phyloP scores from a whole-genome alignment of 169 alveolate species.

The Plasmodium knowlesi region DNA sequence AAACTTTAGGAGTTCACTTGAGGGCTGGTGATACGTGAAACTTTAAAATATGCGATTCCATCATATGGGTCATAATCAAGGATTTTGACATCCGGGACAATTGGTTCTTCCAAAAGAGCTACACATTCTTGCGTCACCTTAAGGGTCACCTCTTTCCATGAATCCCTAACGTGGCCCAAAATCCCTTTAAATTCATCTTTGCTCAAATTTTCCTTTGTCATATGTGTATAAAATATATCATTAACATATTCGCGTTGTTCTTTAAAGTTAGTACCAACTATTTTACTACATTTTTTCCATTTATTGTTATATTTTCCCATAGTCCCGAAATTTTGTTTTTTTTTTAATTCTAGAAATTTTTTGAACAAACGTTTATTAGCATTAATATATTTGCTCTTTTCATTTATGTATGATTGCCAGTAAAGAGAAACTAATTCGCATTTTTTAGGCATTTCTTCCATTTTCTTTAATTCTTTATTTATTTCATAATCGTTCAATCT shows the following conservation, averaged over 20 bases:
- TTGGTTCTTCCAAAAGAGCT: background rate
- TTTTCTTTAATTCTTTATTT: background rate
- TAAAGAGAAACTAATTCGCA: background rate
- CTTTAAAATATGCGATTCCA: too few species aligned
- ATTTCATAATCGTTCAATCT: background rate
- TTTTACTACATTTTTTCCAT: background rate
- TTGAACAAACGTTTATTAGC: background rate
- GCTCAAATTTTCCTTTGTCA: background rate
- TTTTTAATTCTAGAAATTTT: background rate
- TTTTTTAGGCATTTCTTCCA: background rate
- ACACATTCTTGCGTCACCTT: background rate
- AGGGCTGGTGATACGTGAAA: too few species aligned
- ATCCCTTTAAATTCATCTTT: background rate
- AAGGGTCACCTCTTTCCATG: background rate
- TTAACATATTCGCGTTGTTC: background rate
- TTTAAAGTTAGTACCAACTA: background rate
- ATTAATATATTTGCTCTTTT: background rate
- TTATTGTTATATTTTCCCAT: background rate
- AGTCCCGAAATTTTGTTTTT: background rate
- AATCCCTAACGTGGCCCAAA: background rate
- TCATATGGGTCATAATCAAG: too few species aligned
- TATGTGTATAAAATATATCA: background rate
- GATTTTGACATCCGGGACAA: background rate
- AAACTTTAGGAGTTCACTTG: too few species aligned
- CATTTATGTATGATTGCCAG: conserved; percentile 5